Evolutionary conservation across 2,329 filamentous ascomycete genomes (phyloP).

Genomic region (Macrophomina tecta): DNA sequence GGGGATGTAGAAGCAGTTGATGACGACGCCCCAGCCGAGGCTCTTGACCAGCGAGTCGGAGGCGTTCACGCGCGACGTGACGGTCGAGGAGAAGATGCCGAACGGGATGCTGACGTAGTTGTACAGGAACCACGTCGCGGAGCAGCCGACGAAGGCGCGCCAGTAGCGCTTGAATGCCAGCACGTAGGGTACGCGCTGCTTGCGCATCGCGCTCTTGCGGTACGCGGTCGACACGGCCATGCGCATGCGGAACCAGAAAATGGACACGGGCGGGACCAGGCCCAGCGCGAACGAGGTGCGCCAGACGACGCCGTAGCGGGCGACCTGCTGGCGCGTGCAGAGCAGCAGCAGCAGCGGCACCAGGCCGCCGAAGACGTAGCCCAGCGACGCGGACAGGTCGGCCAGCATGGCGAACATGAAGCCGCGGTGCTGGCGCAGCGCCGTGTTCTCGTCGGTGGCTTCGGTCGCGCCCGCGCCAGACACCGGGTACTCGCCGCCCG

Average conservation of each 20-base stretch:
- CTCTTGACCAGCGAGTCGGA: slow-evolving; percentile 34
- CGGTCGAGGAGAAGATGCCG: slow-evolving; percentile 61
- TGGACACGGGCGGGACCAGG: slow-evolving; percentile 55
- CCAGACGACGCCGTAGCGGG: slow-evolving; percentile 55
- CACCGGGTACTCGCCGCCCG: slow-evolving; percentile 60
- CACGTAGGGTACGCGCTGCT: slow-evolving; percentile 52
- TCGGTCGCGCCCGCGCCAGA: slow-evolving; percentile 57
- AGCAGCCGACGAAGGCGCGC: slow-evolving; percentile 56
- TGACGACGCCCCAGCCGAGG: slow-evolving; percentile 36
- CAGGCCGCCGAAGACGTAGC: slow-evolving; percentile 58
- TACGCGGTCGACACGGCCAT: slow-evolving; percentile 60
- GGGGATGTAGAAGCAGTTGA: slow-evolving; percentile 38
- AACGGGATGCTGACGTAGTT: slow-evolving; percentile 64
- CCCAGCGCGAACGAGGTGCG: slow-evolving; percentile 58
- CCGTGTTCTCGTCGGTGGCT: slow-evolving; percentile 57
- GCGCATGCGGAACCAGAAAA: slow-evolving; percentile 60
- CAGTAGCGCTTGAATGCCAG: slow-evolving; percentile 58
- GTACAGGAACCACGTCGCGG: slow-evolving; percentile 59
- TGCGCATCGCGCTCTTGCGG: slow-evolving; percentile 52
- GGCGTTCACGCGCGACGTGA: slow-evolving; percentile 41
- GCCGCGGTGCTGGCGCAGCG: slow-evolving; percentile 55
- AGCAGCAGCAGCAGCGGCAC: slow-evolving; percentile 59
- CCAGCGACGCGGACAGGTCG: slow-evolving; percentile 56
- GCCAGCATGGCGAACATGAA: slow-evolving; percentile 64
- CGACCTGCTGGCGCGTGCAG: slow-evolving; percentile 53